These are phyloP conservation scores for Pichia inconspicua DNA, from an alignment of 1,139 yeast genomes.

Conservation along the genomic window DNA sequence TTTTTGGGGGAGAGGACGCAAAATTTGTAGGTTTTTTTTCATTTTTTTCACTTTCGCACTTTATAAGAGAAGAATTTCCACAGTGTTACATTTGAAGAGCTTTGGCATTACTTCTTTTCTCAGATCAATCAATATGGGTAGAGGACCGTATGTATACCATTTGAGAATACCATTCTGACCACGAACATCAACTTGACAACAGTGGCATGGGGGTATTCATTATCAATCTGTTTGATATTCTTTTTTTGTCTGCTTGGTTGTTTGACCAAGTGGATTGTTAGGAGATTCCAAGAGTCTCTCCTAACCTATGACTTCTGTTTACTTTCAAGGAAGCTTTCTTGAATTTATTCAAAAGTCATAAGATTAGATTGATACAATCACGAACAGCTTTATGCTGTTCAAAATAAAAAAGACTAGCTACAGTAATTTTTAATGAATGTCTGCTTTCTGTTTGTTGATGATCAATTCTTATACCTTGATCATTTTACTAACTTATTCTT, in stretches of 20 bases:
- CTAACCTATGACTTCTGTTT: constrained; percentile 12
- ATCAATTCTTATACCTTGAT: background rate
- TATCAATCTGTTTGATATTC: constrained; percentile 9
- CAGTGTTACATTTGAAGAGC: background rate
- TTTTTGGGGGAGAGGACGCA: constrained; percentile 2
- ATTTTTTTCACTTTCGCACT: background rate
- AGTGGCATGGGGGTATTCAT: background rate
- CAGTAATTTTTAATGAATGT: background rate
- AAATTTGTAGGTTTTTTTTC: constrained; percentile 2
- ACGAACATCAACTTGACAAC: background rate
- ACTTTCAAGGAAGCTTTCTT: background rate
- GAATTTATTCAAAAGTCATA: constrained; percentile 8
- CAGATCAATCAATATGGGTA: constrained; percentile 57
- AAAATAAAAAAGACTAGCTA: background rate
- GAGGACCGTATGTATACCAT: constrained; percentile 74
- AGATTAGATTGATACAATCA: constrained; percentile 8
- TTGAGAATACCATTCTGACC: background rate
- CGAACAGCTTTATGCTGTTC: background rate
- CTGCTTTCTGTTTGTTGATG: background rate
- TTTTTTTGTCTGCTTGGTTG: background rate
- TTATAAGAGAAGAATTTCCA: background rate
- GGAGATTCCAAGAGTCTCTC: constrained; percentile 4
- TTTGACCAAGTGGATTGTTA: constrained; percentile 2
- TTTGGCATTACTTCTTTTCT: background rate
- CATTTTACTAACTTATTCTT: background rate